Conservation (phyloP, 352 stramenopile species). For the Globisporangium recalcitrans region DNA sequence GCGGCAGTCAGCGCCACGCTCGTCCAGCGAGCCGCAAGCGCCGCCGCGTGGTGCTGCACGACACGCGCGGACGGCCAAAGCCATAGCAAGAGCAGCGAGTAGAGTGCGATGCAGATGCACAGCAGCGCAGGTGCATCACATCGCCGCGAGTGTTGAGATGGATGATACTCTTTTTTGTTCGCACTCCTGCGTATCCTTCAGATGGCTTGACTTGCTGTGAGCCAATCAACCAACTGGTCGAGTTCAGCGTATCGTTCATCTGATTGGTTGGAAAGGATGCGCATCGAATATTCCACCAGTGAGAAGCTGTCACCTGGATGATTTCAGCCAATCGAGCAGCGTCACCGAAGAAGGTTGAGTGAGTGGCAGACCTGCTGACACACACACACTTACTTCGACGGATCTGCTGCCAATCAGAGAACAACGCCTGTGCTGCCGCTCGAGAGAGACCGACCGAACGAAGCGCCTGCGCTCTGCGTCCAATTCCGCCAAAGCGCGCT, state of each 20-base stretch:
- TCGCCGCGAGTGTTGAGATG: background rate
- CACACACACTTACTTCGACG: background rate
- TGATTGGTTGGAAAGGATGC: slow-evolving; percentile 1
- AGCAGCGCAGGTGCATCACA: background rate
- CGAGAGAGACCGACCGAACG: background rate
- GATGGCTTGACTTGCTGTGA: slow-evolving; percentile 9
- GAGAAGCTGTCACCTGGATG: no score
- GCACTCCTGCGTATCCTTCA: background rate
- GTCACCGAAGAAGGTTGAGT: background rate
- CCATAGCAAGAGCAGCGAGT: background rate
- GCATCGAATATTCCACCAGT: slow-evolving; percentile 8
- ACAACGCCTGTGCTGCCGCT: background rate
- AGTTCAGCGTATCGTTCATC: background rate
- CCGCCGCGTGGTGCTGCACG: slow-evolving; percentile 6
- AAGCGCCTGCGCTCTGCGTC: background rate
- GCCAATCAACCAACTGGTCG: slow-evolving; percentile 6
- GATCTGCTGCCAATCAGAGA: slow-evolving; percentile 1
- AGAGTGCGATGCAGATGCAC: background rate
- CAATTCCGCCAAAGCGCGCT: background rate
- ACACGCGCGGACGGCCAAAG: slow-evolving; percentile 1
- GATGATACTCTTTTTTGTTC: background rate
- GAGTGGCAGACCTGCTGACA: background rate
- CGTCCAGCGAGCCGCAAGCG: background rate
- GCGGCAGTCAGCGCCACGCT: background rate
- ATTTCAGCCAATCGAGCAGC: background rate